These are phyloP conservation scores for Rubroshorea leprosula DNA, from an alignment of 345 rosid species.

Conservation along the genomic window DNA sequence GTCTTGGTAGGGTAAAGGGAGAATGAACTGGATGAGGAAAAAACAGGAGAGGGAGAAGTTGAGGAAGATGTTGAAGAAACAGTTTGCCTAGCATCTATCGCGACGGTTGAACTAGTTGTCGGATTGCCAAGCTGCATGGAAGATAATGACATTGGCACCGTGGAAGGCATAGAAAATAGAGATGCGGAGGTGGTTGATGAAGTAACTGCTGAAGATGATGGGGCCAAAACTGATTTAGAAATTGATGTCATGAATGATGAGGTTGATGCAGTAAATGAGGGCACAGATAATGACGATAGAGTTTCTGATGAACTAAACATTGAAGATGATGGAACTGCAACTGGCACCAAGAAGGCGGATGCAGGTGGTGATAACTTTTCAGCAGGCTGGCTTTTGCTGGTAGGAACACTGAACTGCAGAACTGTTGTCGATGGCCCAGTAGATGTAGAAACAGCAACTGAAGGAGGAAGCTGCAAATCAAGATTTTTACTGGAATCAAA, in stretches of 20 bases:
- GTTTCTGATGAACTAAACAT: conserved; percentile 12
- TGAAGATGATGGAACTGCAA: conserved; percentile 30
- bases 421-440: conserved; percentile 27
- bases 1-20: conserved; percentile 32
- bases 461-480: conserved; percentile 28
- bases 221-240: conserved; percentile 30
- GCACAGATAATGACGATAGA: conserved; percentile 9
- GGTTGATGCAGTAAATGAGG: conserved; percentile 17
- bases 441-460: conserved; percentile 28
- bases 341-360: conserved; percentile 15
- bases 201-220: conserved; percentile 30
- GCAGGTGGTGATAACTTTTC: conserved; percentile 25
- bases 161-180: conserved; percentile 30
- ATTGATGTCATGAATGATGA: conserved; percentile 20
- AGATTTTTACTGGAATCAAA: conserved; percentile 26
- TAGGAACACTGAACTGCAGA: conserved; percentile 25
- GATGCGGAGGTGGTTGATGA: conserved; percentile 24
- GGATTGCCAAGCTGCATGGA: conserved; percentile 28
- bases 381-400: conserved; percentile 35
- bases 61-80: conserved; percentile 19
- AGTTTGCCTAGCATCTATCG: conserved; percentile 23
- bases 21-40: conserved; percentile 27
- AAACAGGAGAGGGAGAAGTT: conserved; percentile 21
- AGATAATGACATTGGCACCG: conserved; percentile 30
- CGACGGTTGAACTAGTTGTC: conserved; percentile 22